Base-by-base conservation (phyloP, 768 basidiomycete genomes). In the Trametes punicea region DNA sequence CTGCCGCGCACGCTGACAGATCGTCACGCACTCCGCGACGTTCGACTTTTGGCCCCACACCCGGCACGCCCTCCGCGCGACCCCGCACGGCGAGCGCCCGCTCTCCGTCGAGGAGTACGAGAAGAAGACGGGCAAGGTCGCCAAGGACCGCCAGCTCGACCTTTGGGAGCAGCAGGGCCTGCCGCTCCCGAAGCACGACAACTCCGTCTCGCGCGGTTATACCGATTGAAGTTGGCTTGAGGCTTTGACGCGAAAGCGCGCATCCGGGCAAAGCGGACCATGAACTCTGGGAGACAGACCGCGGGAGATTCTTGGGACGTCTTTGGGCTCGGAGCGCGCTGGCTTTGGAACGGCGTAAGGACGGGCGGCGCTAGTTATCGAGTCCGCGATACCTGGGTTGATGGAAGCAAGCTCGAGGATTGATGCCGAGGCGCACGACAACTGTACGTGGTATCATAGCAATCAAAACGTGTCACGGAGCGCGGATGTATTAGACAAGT, bases 1-100 rank as follows among this genome's bases (percentile, higher is more conserved):
- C 46, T n/a, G 40, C 40, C 15, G 15, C 20, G 25, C 29, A 20
- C n/a, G n/a, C 51, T 23, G 25, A 41, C 58, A 87, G 87, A 66
- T 89, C 56, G 84, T 85, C 36, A 88, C 79, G 13, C 92, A 93
- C 63, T 81, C 84, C 18, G 90, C 89, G 11, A 90, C 82, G 11
- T 91, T 90, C 64, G 89, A 93, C 70, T 90, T 89, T 70, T 91
- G 81, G 82, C 87, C 87, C 9, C 77, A 80, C 31, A 83, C 79
- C 34, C 81, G 90, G 27, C 91, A 93, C 66, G 90, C 87, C 13
- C 74, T 91, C 33, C 82, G 90, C 44, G 86, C 84, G 9, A 93
- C 90, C 2, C 91, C 90, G 50, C 88, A 87, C 60, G 91, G 83
- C 11, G 88, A 92, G 68, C 80, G 78, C 58, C 91, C 90, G 1